Evolutionary conservation across 495 filamentous ascomycete species (phyloP).

Genomic region (Talaromyces stipitatus): DNA sequence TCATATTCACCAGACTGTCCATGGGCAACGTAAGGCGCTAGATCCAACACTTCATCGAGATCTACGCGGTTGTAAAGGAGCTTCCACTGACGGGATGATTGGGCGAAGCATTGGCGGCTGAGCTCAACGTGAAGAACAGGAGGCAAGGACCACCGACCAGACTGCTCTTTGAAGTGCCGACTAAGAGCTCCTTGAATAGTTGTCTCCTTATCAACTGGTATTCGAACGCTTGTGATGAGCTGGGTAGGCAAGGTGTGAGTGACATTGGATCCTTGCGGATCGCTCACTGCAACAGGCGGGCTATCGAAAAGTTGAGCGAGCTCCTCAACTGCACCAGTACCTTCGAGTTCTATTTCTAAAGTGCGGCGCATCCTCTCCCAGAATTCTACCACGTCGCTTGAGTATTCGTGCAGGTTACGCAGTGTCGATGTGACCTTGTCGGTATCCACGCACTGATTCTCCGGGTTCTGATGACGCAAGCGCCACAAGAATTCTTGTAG

Average conservation of each 20-base stretch:
- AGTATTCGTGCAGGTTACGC: conserved; percentile 36
- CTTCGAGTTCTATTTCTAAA: conserved; percentile 43
- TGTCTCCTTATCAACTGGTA: conserved; percentile 28
- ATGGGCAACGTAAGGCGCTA: conserved; percentile 30
- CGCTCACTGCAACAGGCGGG: conserved; percentile 9
- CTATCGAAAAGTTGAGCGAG: conserved; percentile 42
- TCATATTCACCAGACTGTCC: conserved; percentile 39
- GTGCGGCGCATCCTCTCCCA: conserved; percentile 48
- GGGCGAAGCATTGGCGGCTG: conserved; percentile 48
- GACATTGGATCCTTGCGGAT: conserved; percentile 6
- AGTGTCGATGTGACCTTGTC: conserved; percentile 34
- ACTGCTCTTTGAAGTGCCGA: conserved; percentile 23
- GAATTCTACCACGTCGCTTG: conserved; percentile 40
- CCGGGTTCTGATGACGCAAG: conserved; percentile 25
- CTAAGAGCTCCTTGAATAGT: conserved; percentile 25
- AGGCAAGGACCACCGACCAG: conserved; percentile 35
- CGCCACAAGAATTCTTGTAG: conserved; percentile 40
- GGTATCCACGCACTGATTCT: conserved; percentile 35
- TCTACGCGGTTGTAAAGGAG: conserved; percentile 50
- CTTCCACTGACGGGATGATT: conserved; percentile 45
- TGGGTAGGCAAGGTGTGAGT: conserved; percentile 29
- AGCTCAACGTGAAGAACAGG: conserved; percentile 52
- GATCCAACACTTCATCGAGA: conserved; percentile 44
- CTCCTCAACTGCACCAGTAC: conserved; percentile 30
- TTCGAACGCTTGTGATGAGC: conserved; percentile 32